A percentile compares a stretch with the other conserved stretches of the same genome.
phyloP scores from a whole-genome alignment of 768 basidiomycete genomes.

The Antrodiella citrinella region DNA sequence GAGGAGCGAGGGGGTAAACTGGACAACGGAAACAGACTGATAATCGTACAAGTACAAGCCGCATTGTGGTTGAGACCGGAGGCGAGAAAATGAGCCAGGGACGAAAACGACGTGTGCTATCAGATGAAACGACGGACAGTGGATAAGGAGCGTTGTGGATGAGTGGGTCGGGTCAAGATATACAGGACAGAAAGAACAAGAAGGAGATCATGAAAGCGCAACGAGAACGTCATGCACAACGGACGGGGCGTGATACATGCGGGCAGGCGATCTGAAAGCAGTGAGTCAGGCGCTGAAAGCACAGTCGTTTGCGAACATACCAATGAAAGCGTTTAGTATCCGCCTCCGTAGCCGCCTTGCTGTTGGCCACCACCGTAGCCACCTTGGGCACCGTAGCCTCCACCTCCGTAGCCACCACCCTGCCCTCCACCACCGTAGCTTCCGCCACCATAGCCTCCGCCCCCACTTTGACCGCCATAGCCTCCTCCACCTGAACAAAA shows the following conservation, averaged over 20 bases:
- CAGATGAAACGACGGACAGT: constrained; percentile 26
- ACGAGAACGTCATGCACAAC: not conserved
- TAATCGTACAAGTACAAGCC: constrained; percentile 36
- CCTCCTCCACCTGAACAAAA: constrained; percentile 26
- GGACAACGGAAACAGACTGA: constrained; percentile 11
- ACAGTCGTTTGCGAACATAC: not conserved
- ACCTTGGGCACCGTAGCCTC: constrained; percentile 16
- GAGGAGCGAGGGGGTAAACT: constrained; percentile 11
- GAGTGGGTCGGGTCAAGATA: constrained; percentile 23
- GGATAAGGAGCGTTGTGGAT: constrained; percentile 28
- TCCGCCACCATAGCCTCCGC: constrained; percentile 25
- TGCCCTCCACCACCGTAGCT: constrained; percentile 25
- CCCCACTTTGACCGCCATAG: constrained; percentile 19
- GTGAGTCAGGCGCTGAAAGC: not conserved
- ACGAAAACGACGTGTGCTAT: constrained; percentile 33
- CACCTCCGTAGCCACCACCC: constrained; percentile 17
- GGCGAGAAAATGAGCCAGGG: constrained; percentile 29
- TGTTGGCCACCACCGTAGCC: constrained; percentile 13
- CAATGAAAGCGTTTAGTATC: constrained; percentile 19
- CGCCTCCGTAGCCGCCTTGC: constrained; percentile 21
- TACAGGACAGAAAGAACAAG: constrained; percentile 8
- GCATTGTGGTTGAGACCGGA: constrained; percentile 33
- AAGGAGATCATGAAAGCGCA: constrained; percentile 7
- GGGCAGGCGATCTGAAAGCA: not conserved
- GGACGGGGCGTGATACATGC: too few relatives aligned